Evolutionary conservation across 495 filamentous ascomycete species (phyloP).

Genomic region (Lasiosphaeria ovina): DNA sequence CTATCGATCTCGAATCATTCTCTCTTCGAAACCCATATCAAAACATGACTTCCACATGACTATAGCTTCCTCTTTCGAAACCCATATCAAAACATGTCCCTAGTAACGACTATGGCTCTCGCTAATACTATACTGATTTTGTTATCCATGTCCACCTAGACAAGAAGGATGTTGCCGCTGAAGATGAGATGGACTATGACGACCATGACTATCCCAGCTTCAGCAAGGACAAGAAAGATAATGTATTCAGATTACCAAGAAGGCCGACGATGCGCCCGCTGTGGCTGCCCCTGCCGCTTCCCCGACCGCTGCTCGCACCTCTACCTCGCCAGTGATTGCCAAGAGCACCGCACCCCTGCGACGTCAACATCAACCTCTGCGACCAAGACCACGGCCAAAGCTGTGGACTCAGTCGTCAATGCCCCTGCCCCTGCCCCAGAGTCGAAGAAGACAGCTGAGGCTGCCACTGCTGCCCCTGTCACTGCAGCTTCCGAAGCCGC

Average conservation of each 20-base stretch:
- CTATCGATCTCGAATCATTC: too few relatives aligned
- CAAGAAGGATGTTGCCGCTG: constrained; percentile 33
- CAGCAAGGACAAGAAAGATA: not conserved
- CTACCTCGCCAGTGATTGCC: constrained; percentile 44
- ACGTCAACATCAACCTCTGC: constrained; percentile 31
- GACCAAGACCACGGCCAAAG: too few relatives aligned
- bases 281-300: constrained; percentile 22
- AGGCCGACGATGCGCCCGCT: constrained; percentile 27
- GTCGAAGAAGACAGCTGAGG: constrained; percentile 20
- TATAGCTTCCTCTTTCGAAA: too few relatives aligned
- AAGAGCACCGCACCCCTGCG: constrained; percentile 37
- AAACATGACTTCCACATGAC: too few relatives aligned
- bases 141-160: constrained; percentile 2
- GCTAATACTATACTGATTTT: constrained; percentile 18
- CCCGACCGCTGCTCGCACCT: constrained; percentile 28
- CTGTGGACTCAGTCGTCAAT: too few relatives aligned
- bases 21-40: too few relatives aligned
- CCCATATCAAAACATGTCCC: too few relatives aligned
- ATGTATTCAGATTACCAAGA: constrained; percentile 11
- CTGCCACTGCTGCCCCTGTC: constrained; percentile 14
- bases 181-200: constrained; percentile 92
- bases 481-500: constrained; percentile 35
- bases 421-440: too few relatives aligned
- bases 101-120: not conserved
- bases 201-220: constrained; percentile 62